Percentiles rank a stretch among this genome's conserved stretches.
phyloP scores from a whole-genome alignment of 352 stramenopile genomes.

The Phytophthora hibernalis region DNA sequence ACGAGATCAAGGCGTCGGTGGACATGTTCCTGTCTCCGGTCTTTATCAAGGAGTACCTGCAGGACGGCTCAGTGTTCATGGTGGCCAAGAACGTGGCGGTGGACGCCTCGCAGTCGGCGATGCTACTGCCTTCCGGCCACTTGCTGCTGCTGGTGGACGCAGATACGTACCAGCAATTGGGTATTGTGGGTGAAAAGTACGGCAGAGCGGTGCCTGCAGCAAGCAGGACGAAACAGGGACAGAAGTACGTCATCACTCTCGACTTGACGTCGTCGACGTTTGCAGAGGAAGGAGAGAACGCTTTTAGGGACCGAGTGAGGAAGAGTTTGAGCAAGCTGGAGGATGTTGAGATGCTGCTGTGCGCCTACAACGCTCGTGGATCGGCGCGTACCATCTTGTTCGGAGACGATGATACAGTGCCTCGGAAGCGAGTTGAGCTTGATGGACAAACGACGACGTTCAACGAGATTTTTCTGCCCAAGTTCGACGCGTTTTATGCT shows the following conservation, averaged over 20 bases:
- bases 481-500: constrained; percentile 54
- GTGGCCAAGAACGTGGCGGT: constrained; percentile 78
- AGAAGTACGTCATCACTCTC: constrained; percentile 69
- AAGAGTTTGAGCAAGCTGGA: constrained; percentile 58
- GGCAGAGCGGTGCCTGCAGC: constrained; percentile 39
- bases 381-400: constrained; percentile 73
- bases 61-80: constrained; percentile 64
- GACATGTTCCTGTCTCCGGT: constrained; percentile 59
- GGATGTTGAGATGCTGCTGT: constrained; percentile 77
- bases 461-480: constrained; percentile 59
- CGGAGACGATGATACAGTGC: constrained; percentile 66
- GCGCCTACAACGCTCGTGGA: constrained; percentile 73
- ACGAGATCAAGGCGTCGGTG: constrained; percentile 66
- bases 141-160: constrained; percentile 73
- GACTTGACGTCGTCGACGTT: constrained; percentile 66
- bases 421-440: constrained; percentile 69
- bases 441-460: constrained; percentile 54
- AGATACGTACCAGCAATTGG: constrained; percentile 75
- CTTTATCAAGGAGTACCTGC: constrained; percentile 73
- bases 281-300: constrained; percentile 18
- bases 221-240: constrained; percentile 33
- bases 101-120: constrained; percentile 61
- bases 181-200: constrained; percentile 73
- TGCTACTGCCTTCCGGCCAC: constrained; percentile 71
- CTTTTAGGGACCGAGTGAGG: constrained; percentile 50